Base-by-base conservation (phyloP, 208 protist species). In the Wallacemonas sp. region DNA sequence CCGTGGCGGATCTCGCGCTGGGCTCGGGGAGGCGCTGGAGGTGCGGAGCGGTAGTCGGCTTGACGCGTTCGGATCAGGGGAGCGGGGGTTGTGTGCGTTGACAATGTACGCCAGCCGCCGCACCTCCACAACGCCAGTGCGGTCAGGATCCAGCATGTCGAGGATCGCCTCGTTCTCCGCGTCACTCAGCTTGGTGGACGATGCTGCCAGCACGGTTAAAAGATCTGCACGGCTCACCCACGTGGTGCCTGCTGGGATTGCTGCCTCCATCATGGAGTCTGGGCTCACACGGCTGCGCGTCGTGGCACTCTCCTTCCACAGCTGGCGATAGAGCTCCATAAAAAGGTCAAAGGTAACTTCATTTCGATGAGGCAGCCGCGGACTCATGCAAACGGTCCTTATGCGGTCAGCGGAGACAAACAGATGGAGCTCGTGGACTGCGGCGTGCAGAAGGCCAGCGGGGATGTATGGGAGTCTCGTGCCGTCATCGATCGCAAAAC, bases 101-200 rank as follows among this genome's bases (percentile, higher is more conserved):
- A 58, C n/a, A n/a, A 58, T 58, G n/a, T 39, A 31, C 19, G 30
- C 28, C 22, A 85, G 27, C 17, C 22, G 27, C 0, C 28, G 24
- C 21, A 80, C 51, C 19, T 66, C 45, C 31, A 86, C 66, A 15
- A 19, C 28, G 55, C 64, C 68, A 1, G 68, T 75, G 44, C 65
- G 46, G 26, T 31, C 56, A 9, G 86, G 86, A 47, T 93, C 86
- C 17, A 93, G 72, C 62, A 93, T 30, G 31, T 84, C 67, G 41
- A 93, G 31, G 15, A 86, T 68, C 6, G 86, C 82, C 63, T 86
- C 73, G 12, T 82, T 44, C 59, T 90, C 86, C 31, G 72, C 60
- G 1, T 26, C 27, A 19, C 51, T 58, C 28, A 58, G 51, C 3
- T 26, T 4, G 3, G 28, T 5, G 9, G 56, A 62, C 14, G 70